Evolutionary conservation across 2,329 filamentous ascomycete genomes (phyloP).

Genomic region (Xylaria sp.): DNA sequence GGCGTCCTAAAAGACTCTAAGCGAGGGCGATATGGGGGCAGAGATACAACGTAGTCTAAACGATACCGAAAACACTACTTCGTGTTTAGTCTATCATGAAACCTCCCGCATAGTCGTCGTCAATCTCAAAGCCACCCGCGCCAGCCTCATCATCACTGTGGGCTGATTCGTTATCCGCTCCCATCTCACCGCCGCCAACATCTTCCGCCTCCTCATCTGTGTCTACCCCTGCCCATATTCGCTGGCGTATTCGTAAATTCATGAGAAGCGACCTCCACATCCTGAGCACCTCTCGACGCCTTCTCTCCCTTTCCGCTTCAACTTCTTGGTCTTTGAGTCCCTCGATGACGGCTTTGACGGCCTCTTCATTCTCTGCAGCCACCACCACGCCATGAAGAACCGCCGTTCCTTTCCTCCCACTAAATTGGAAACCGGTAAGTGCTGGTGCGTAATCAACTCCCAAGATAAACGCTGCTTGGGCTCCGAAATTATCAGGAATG

Average conservation of each 20-base stretch:
- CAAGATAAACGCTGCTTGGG: conserved; percentile 77
- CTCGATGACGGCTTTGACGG: conserved; percentile 74
- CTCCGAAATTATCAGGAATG: conserved; percentile 68
- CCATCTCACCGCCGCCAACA: conserved; percentile 49
- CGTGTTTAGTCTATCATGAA: conserved; percentile 54
- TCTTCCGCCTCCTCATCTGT: conserved; percentile 59
- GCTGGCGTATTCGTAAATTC: conserved; percentile 78
- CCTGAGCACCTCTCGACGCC: conserved; percentile 69
- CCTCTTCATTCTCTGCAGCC: conserved; percentile 76
- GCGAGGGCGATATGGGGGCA: neutral
- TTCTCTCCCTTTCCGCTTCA: conserved; percentile 71
- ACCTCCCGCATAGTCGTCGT: conserved; percentile 46
- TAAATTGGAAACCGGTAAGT: conserved; percentile 89
- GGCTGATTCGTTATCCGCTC: conserved; percentile 42
- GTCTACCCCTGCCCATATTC: conserved; percentile 71
- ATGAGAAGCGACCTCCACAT: conserved; percentile 83
- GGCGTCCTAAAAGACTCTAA: neutral
- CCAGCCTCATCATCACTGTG: conserved; percentile 53
- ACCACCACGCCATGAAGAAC: conserved; percentile 83
- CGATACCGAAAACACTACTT: conserved; percentile 13
- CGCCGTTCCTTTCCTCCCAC: conserved; percentile 85
- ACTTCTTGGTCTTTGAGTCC: conserved; percentile 74
- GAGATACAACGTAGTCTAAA: neutral
- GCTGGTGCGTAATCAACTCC: conserved; percentile 90
- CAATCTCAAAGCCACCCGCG: conserved; percentile 59